Evolutionary conservation across 2,329 filamentous ascomycete genomes (phyloP), one percentile per base, ranked within the genome.

Genomic region (Curvularia verruculosa): DNA sequence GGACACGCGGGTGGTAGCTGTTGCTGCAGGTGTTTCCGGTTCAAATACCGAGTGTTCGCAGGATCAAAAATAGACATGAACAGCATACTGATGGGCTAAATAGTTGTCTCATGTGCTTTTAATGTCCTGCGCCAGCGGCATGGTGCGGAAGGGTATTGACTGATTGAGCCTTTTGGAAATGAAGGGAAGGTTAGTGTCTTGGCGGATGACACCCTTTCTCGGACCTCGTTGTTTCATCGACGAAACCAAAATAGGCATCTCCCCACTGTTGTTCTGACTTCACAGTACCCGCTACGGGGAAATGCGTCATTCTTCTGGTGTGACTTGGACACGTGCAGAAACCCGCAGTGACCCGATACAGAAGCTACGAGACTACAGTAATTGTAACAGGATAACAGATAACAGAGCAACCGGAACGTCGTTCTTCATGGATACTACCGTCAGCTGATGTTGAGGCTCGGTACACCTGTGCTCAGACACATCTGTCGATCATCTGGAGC

Each of bases 151-250:
- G 40, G n/a, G 24, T 15, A 19, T 21, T 9, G 18, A 28, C 37
- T 13, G 43, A 19, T 54, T 13, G 45, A 15, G 28, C 3, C 36
- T 47, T 15, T 8, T 21, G n/a, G 34, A 52, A 48, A 56, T 52
- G 49, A 56, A 47, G 49, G 54, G 36, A 37, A 23, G 44, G 46
- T 36, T 56, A 56, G 43, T 23, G 54, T 39, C 54, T 56, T 52
- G 49, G 49, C 54, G 46, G 12, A 43, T 41, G 43, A 41, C 28
- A 52, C 46, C 26, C 24, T 28, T 48, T 43, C 24, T 48, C 43
- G 12, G 34, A 41, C 43, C 28, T 56, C 43, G 18, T 53, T 53
- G 49, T 56, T 53, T 56, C 49, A 53, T 48, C 49, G 29, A 41
- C 45, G 34, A 26, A 26, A 28, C 49, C 39, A 18, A 24, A 48